Evolutionary conservation across 768 basidiomycete genomes (phyloP), one percentile per base, ranked within the genome.

Genomic region (Kwoniella sp.): DNA sequence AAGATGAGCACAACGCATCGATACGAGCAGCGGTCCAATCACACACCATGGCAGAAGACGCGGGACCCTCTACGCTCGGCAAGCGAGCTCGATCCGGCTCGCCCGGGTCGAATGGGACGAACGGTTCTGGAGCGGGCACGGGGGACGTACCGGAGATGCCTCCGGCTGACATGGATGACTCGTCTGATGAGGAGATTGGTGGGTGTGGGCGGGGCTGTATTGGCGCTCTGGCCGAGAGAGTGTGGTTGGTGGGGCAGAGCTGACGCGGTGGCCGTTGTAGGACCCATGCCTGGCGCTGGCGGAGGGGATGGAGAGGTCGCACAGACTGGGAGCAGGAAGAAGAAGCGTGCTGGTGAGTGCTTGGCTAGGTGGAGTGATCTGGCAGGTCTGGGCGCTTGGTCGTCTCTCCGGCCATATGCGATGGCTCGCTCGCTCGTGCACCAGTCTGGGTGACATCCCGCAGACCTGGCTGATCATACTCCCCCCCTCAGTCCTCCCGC

Each of bases 401-500:
- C n/a, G n/a, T n/a, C n/a, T n/a, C n/a, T n/a, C n/a, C n/a, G n/a
- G n/a, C n/a, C n/a, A n/a, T n/a, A n/a, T n/a, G n/a, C n/a, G n/a
- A n/a, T n/a, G n/a, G n/a, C n/a, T n/a, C n/a, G n/a, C n/a, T n/a
- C n/a, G n/a, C n/a, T n/a, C n/a, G n/a, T n/a, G n/a, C n/a, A n/a
- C n/a, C n/a, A n/a, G n/a, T n/a, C n/a, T n/a, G n/a, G n/a, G n/a
- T n/a, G n/a, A n/a, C n/a, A n/a, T n/a, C n/a, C n/a, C n/a, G n/a
- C n/a, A n/a, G n/a, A n/a, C n/a, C n/a, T n/a, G n/a, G n/a, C n/a
- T n/a, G n/a, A n/a, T n/a, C n/a, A n/a, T n/a, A n/a, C n/a, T n/a
- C n/a, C n/a, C n/a, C n/a, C n/a, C n/a, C n/a, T n/a, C n/a, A 96
- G 91, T 93, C 36, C 81, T 98, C 6, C 90, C 87, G 0, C 91